Percentiles rank a stretch among this genome's conserved stretches.
Evolutionary conservation across 345 rosid genomes (phyloP).

Genomic region (Linum trigynum): DNA sequence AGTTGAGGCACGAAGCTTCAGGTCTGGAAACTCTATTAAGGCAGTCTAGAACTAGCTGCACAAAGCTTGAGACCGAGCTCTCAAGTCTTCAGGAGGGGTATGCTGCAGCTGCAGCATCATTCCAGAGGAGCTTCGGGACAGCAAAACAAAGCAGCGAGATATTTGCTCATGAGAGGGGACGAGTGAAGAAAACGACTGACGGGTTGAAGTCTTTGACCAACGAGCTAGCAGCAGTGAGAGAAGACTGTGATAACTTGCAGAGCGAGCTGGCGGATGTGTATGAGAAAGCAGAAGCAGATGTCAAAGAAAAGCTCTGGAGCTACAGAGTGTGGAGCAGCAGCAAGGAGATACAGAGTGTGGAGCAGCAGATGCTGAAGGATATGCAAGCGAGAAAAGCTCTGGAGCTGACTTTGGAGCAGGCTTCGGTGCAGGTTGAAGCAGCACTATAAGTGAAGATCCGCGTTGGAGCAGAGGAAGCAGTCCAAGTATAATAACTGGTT

Average conservation of each 20-base stretch:
- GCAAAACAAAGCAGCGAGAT: conserved; percentile 33
- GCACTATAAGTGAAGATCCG: conserved; percentile 23
- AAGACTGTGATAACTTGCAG: conserved; percentile 41
- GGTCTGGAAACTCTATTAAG: conserved; percentile 45
- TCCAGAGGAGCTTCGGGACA: conserved; percentile 39
- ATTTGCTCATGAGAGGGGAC: conserved; percentile 48
- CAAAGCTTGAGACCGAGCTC: conserved; percentile 59
- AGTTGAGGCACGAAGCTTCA: conserved; percentile 43
- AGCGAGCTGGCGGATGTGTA: conserved; percentile 51
- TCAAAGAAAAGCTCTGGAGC: conserved; percentile 25
- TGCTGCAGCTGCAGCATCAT: conserved; percentile 32
- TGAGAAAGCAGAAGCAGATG: conserved; percentile 44
- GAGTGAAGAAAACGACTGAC: conserved; percentile 39
- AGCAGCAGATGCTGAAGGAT: conserved; percentile 59
- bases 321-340: conserved; percentile 45
- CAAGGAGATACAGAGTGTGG: conserved; percentile 51
- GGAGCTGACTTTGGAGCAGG: conserved; percentile 50
- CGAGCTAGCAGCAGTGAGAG: conserved; percentile 39
- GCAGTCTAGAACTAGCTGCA: conserved; percentile 34
- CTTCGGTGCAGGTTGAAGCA: conserved; percentile 23
- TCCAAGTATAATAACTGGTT: conserved; percentile 42
- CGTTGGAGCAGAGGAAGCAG: conserved; percentile 38
- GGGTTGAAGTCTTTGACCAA: conserved; percentile 34
- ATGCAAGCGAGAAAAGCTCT: conserved; percentile 55
- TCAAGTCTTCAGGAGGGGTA: conserved; percentile 40